Evolutionary conservation across 257 asterid species (phyloP).

Genomic region (Nicotiana sylvestris): DNA sequence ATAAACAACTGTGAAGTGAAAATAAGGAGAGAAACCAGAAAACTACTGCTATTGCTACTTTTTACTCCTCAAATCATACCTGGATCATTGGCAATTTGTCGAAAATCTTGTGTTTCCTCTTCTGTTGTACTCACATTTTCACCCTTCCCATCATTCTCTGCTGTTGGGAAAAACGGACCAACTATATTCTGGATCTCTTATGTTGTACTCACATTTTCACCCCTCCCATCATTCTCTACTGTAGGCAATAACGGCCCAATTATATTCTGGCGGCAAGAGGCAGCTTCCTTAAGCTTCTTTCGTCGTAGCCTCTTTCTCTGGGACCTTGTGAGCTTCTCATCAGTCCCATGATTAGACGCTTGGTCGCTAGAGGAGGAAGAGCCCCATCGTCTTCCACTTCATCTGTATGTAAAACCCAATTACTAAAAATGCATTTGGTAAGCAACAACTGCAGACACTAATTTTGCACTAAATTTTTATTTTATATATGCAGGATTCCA

Average conservation of each 20-base stretch:
- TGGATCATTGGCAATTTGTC: slow-evolving; percentile 35
- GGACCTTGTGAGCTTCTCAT: slow-evolving; percentile 57
- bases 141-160: too few species aligned
- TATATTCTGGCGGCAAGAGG: slow-evolving; percentile 40
- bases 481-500: too few species aligned
- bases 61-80: neutral
- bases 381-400: neutral
- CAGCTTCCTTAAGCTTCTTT: slow-evolving; percentile 29
- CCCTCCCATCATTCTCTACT: neutral
- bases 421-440: too few species aligned
- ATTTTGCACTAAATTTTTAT: too few species aligned
- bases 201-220: neutral
- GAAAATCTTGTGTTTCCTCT: slow-evolving; percentile 33
- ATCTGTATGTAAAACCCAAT: too few species aligned
- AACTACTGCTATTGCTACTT: slow-evolving; percentile 13
- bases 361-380: slow-evolving; percentile 26
- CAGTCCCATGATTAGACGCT: slow-evolving; percentile 13
- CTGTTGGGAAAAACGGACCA: too few species aligned
- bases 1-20: too few species aligned
- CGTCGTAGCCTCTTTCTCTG: slow-evolving; percentile 72
- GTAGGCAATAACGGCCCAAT: slow-evolving; percentile 57
- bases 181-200: too few species aligned
- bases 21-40: neutral
- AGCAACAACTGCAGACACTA: too few species aligned
- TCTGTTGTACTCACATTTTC: neutral